Conservation (phyloP, 164 flowering plant species). For the Amborella trichopoda region DNA sequence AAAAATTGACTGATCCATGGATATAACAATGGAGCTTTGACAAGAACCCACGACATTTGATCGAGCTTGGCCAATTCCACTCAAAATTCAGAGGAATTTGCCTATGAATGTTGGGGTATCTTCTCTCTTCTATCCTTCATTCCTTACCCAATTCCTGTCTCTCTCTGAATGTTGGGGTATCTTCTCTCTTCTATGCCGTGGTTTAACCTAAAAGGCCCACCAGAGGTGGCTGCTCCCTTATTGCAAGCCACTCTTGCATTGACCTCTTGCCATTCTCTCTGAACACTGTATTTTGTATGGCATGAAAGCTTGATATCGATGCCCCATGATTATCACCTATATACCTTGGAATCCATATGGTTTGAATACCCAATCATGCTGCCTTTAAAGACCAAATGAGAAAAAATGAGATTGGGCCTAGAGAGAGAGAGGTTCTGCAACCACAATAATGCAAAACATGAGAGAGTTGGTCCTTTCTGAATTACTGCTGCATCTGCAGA, state of each 20-base stretch:
- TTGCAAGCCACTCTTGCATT: constrained; percentile 4
- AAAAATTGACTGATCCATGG: too few relatives aligned
- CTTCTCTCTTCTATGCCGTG: constrained; percentile 24
- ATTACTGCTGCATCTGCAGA: too few relatives aligned
- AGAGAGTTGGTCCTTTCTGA: constrained; percentile 11
- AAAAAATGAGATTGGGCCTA: background rate
- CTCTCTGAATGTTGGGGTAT: constrained; percentile 1
- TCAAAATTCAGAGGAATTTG: background rate
- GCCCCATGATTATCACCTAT: constrained; percentile 1
- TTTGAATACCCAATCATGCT: constrained; percentile 19
- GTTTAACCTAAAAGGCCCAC: constrained; percentile 18
- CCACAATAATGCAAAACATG: background rate
- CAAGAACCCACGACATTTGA: too few relatives aligned
- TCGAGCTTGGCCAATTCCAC: too few relatives aligned
- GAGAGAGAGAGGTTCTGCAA: background rate
- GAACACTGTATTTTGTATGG: constrained; percentile 7
- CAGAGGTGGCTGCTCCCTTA: constrained; percentile 3
- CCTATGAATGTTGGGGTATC: constrained; percentile 4
- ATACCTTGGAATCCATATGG: too few relatives aligned
- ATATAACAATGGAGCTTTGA: too few relatives aligned
- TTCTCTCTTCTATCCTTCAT: constrained; percentile 6
- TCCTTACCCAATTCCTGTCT: too few relatives aligned
- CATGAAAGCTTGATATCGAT: background rate
- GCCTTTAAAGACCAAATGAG: constrained; percentile 4
- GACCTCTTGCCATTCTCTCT: constrained; percentile 3